Percentiles rank a stretch among this genome's conserved stretches.
These are phyloP conservation scores for Chenopodium formosanum DNA, from an alignment of 148 eudicot genomes.

Conservation along the genomic window DNA sequence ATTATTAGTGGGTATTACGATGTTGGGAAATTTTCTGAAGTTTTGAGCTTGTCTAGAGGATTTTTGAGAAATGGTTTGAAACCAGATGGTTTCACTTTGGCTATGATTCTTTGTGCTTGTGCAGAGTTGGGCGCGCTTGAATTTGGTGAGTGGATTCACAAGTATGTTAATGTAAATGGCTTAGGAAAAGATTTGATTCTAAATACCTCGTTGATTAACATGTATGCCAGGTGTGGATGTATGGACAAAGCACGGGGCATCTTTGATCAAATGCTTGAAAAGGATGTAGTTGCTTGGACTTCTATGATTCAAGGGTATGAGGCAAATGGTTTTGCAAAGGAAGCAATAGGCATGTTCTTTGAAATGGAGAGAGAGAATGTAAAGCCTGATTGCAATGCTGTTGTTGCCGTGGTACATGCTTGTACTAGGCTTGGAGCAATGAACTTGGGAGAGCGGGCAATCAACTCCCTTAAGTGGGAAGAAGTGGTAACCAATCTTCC, in stretches of 20 bases:
- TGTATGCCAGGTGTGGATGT: conserved; percentile 50
- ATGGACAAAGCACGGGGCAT: conserved; percentile 46
- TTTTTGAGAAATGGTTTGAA: conserved; percentile 40
- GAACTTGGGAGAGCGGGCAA: conserved; percentile 41
- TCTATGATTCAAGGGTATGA: conserved; percentile 66
- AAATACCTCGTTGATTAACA: conserved; percentile 46
- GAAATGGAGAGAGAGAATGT: conserved; percentile 39
- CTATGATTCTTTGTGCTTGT: conserved; percentile 54
- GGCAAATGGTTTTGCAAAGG: conserved; percentile 49
- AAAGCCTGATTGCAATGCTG: conserved; percentile 43
- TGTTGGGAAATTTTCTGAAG: conserved; percentile 39
- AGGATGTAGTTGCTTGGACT: conserved; percentile 61
- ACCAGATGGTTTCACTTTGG: conserved; percentile 51
- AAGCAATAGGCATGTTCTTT: conserved; percentile 52
- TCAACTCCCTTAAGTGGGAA: conserved; percentile 31
- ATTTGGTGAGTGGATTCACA: conserved; percentile 50
- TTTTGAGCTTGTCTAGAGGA: conserved; percentile 44
- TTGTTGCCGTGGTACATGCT: conserved; percentile 53
- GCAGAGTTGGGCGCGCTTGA: conserved; percentile 42
- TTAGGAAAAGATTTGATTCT: conserved; percentile 42
- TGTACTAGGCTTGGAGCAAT: conserved; percentile 60
- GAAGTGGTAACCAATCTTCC: conserved; percentile 37
- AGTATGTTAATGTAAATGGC: conserved; percentile 32
- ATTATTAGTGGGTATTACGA: conserved; percentile 52
- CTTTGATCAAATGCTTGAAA: conserved; percentile 48